Conservation (phyloP, 1,284 basidiomycete genomes). For the Rhodotorula sp. region DNA sequence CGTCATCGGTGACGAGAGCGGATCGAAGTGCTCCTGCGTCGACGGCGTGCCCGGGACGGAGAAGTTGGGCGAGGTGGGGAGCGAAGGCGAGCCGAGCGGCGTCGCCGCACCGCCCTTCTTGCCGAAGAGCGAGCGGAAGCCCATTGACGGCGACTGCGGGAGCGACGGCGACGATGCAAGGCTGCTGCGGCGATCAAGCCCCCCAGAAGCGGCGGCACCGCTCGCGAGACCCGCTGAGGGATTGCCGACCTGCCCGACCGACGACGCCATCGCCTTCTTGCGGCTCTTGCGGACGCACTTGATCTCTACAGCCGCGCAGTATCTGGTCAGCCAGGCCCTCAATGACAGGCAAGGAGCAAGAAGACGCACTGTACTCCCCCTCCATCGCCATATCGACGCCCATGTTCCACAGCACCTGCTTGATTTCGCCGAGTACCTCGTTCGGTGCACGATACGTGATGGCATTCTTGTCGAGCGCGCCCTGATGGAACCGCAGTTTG, state of each 20-base stretch:
- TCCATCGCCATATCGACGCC: constrained; percentile 86
- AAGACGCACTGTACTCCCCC: constrained; percentile 70
- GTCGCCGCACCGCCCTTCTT: constrained; percentile 4
- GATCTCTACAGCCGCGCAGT: constrained; percentile 28
- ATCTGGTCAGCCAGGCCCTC: not conserved
- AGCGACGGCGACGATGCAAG: constrained; percentile 23
- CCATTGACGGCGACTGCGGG: constrained; percentile 32
- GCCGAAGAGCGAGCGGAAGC: constrained; percentile 39
- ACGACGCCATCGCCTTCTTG: constrained; percentile 45
- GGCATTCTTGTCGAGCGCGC: constrained; percentile 88
- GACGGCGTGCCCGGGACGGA: constrained; percentile 30
- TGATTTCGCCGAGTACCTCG: constrained; percentile 83
- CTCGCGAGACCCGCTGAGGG: constrained; percentile 17
- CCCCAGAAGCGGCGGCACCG: not conserved
- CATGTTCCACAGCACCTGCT: constrained; percentile 78
- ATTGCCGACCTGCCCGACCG: constrained; percentile 41
- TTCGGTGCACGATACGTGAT: constrained; percentile 81
- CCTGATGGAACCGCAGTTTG: constrained; percentile 80
- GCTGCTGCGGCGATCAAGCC: constrained; percentile 1
- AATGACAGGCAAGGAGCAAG: too few species aligned
- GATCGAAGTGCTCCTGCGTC: constrained; percentile 34
- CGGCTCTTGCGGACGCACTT: constrained; percentile 45
- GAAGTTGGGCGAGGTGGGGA: constrained; percentile 27
- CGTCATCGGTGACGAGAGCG: constrained; percentile 41
- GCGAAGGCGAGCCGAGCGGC: constrained; percentile 14